Base-by-base conservation (phyloP, 441 rosid genomes). In the Adansonia madagascariensis region DNA sequence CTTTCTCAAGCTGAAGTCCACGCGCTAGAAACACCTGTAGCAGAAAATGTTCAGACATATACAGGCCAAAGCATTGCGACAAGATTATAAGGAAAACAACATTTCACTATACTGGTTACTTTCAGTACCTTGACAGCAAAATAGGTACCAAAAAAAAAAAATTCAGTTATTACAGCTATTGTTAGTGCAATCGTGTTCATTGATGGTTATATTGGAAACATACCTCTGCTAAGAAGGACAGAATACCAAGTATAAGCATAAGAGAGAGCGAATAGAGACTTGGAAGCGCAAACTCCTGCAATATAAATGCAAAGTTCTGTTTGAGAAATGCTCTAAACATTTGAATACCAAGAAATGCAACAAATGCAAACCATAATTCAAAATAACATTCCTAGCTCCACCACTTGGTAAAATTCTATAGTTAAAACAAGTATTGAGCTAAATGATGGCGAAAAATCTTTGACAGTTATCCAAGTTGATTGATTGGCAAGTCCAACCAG, bases 1-100 rank as follows among this genome's bases (percentile, higher is more conserved):
- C 91, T 84, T 91, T 91, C 89, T 93, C 98, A n/a, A 91, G 97
- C 85, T 93, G 98, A 77, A 93, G 90, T 46, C 93, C 94, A 1
- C 92, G 93, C 0, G 98, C 98, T 85, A 93, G 76, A 43, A 93
- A 79, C 71, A 93, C 84, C 98, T 94, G 81, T 74, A 74, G 64
- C 75, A 70, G 52, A 74, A 39, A 15, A 82, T 44, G 73, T 56
- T 59, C 27, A 65, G 69, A 77, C 17, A 61, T 65, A 77, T 17
- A 67, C 27, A 80, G 73, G 70, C 31, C 14, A 8, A 73, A 65
- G 43, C 70, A 71, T 39, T 63, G 24, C 35, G 15, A 70, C 5
- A 75, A 18, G 56, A 52, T 3, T 15, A 67, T 0, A 65, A 47
- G 3, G 7, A 73, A 31, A 74, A n/a, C 59, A 4, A 4, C 7